Conservation (phyloP, 2,329 filamentous ascomycete genomes). For the Monascus ruber region DNA sequence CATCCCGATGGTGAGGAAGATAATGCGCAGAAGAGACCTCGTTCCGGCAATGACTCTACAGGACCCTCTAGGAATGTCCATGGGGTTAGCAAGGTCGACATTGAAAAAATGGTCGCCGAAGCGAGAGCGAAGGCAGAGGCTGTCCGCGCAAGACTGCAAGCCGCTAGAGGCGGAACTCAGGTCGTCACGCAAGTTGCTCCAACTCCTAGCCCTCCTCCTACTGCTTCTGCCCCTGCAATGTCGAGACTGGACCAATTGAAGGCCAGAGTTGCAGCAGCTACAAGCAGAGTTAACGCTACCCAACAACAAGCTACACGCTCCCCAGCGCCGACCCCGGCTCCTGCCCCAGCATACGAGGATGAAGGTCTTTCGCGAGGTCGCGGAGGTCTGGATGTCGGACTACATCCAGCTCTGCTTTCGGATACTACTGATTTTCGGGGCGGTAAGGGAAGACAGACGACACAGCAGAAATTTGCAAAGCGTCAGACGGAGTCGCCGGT, state of each 20-base stretch:
- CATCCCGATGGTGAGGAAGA: conserved; percentile 36
- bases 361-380: conserved; percentile 39
- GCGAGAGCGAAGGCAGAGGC: conserved; percentile 39
- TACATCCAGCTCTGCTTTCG: conserved; percentile 61
- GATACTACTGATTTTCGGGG: conserved; percentile 38
- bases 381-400: conserved; percentile 61
- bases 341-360: conserved; percentile 38
- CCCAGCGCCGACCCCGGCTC: conserved; percentile 35
- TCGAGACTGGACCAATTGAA: conserved; percentile 67
- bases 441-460: conserved; percentile 28
- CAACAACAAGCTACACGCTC: conserved; percentile 5
- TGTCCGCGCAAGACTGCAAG: conserved; percentile 35
- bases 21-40: conserved; percentile 36
- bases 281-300: conserved; percentile 36
- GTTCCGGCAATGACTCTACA: conserved; percentile 41
- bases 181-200: conserved; percentile 14
- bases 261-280: conserved; percentile 66
- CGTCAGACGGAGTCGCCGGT: conserved; percentile 37
- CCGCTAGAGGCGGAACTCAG: conserved; percentile 20
- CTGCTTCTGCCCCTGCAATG: conserved; percentile 34
- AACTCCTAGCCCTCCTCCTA: conserved; percentile 24
- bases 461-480: conserved; percentile 44
- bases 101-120: conserved; percentile 37
- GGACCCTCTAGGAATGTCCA: conserved; percentile 26
- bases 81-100: conserved; percentile 29